Evolutionary conservation across 73 alveolate genomes (phyloP), one percentile per base, ranked within the genome.

Genomic region (Paramecium sexaurelia): DNA sequence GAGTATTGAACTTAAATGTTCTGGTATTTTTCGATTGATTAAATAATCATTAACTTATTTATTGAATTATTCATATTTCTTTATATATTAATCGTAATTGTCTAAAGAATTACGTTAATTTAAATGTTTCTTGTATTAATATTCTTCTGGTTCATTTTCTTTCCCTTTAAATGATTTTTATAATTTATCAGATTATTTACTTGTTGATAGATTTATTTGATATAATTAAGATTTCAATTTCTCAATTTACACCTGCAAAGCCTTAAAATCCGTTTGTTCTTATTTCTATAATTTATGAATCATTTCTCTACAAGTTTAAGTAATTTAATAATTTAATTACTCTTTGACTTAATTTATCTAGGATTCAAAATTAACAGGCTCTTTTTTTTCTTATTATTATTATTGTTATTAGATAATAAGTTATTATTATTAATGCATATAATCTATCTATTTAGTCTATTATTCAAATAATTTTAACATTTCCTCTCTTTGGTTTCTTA

Each of bases 41-140:
- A 78, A 33, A 43, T 78, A 78, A 39, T 78, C 90, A 39, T 37
- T 78, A 2, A 78, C 90, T 19, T 78, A 78, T 40, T 78, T 78
- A 43, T 78, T 78, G 55, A 78, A 78, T 20, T 39, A 43, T 27
- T 78, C 90, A 43, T 78, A 78, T 78, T 78, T 78, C 45, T 40
- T 78, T 6, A 78, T 78, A 78, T 78, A 78, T 37, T 40, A 22
- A 45, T 78, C 90, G 22, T 78, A 78, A 9, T 32, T 78, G 41
- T 78, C 90, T 78, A 78, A 39, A 5, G 87, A 73, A 73, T 36
- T 33, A 10, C 57, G 6, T 33, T 33, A 73, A 36, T 20, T 39
- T 5, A 19, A 5, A 4, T 40, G 43, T 43, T 39, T 37, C 41
- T 78, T 73, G 19, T 73, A 73, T 73, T 33, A 73, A 32, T 73